Evolutionary conservation across 352 stramenopile genomes (phyloP).

Genomic region (Pythium rishiriense): DNA sequence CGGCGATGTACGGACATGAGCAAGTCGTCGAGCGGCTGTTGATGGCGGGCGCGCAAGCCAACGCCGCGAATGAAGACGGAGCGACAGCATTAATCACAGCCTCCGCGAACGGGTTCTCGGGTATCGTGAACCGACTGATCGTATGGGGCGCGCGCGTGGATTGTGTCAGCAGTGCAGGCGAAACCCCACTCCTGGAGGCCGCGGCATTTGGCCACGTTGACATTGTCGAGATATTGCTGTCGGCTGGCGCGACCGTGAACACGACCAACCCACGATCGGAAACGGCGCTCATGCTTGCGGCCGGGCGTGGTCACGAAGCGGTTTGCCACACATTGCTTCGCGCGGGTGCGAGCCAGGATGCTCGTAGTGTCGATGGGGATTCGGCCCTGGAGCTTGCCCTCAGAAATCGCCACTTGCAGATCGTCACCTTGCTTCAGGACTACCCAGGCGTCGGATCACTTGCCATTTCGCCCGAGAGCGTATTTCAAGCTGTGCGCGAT

Average conservation of each 20-base stretch:
- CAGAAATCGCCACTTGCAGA: not conserved
- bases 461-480: not conserved
- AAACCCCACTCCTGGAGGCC: not conserved
- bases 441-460: not conserved
- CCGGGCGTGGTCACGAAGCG: not conserved
- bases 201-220: not conserved
- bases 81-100: not conserved
- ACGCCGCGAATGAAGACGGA: not conserved
- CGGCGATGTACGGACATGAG: not conserved
- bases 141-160: not conserved
- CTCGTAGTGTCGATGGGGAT: not conserved
- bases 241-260: not conserved
- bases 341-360: not conserved
- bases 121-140: not conserved
- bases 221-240: not conserved
- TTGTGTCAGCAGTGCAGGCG: not conserved
- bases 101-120: not conserved
- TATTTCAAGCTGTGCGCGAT: not conserved
- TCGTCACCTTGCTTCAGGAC: not conserved
- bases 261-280: not conserved
- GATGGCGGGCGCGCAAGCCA: not conserved
- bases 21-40: not conserved
- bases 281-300: not conserved
- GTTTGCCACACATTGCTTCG: not conserved
- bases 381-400: not conserved